Evolutionary conservation across 768 basidiomycete genomes (phyloP).

Genomic region (Chalciporus chontae): DNA sequence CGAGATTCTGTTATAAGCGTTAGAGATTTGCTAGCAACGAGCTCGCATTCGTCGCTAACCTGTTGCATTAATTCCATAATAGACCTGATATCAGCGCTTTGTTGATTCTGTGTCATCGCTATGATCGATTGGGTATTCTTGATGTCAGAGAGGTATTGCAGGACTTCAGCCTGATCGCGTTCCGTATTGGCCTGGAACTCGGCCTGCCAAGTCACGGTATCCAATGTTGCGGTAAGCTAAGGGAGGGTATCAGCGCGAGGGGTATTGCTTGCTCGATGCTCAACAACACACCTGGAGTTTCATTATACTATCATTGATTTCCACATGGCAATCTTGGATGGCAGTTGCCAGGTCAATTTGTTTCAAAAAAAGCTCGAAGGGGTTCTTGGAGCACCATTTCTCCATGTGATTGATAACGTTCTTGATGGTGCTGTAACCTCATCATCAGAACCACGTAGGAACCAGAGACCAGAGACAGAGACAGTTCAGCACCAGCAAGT

Average conservation of each 20-base stretch:
- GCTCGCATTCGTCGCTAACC: constrained; percentile 23
- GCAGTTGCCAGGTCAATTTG: constrained; percentile 42
- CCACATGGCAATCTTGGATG: constrained; percentile 44
- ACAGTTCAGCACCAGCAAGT: constrained; percentile 29
- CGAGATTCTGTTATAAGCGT: constrained; percentile 25
- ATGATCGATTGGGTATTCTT: constrained; percentile 38
- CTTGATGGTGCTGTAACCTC: constrained; percentile 25
- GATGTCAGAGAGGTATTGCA: constrained; percentile 43
- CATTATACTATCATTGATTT: constrained; percentile 44
- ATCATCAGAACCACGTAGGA: constrained; percentile 8
- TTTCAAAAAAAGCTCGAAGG: constrained; percentile 41
- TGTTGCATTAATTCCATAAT: constrained; percentile 52
- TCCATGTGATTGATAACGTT: constrained; percentile 40
- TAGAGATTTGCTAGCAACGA: background rate
- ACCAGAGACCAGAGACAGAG: constrained; percentile 9
- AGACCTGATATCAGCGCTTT: constrained; percentile 33
- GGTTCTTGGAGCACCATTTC: constrained; percentile 40
- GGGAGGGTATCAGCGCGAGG: constrained; percentile 4
- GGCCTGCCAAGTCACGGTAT: constrained; percentile 47
- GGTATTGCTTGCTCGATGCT: background rate
- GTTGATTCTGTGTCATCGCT: constrained; percentile 31
- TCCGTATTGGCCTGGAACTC: constrained; percentile 37
- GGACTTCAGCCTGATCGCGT: constrained; percentile 42
- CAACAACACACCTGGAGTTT: constrained; percentile 41
- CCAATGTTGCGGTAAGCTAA: constrained; percentile 45